Conservation (phyloP, 2,329 filamentous ascomycete genomes). For the Talaromyces sp. region DNA sequence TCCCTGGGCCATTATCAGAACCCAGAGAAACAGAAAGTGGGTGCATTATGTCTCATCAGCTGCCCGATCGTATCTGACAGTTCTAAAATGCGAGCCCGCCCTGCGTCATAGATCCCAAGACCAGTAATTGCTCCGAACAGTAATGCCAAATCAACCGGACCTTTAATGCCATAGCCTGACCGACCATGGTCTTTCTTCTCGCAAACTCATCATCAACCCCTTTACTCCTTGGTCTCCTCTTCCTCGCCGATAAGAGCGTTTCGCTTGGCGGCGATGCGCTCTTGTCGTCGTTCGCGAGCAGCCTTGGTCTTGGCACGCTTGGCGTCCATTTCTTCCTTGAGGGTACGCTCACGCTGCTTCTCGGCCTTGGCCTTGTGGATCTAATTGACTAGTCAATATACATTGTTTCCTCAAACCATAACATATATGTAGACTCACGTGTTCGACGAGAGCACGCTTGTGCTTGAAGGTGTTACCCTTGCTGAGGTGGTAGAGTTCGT, state of each 20-base stretch:
- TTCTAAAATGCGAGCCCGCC: background rate
- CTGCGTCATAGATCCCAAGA: constrained; percentile 1
- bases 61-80: constrained; percentile 1
- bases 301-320: constrained; percentile 99
- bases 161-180: background rate
- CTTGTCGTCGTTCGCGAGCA: constrained; percentile 94
- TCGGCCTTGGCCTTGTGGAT: constrained; percentile 99
- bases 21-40: background rate
- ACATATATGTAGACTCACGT: constrained; percentile 68
- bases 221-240: constrained; percentile 40
- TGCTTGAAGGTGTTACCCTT: constrained; percentile 99
- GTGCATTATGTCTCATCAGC: background rate
- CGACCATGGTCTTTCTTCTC: background rate
- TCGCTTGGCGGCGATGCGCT: constrained; percentile 88
- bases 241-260: constrained; percentile 72
- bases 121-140: constrained; percentile 1
- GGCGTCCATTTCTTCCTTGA: constrained; percentile 99
- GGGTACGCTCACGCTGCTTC: constrained; percentile 88
- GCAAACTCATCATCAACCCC: constrained; percentile 10
- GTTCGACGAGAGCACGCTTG: constrained; percentile 99
- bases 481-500: constrained; percentile 99
- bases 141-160: constrained; percentile 5
- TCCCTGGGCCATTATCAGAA: background rate
- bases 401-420: constrained; percentile 7
- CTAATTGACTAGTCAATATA: constrained; percentile 44